A percentile compares a stretch with the other conserved stretches of the same genome.
phyloP scores from a whole-genome alignment of 116 monocot species.

The Zostera marina region DNA sequence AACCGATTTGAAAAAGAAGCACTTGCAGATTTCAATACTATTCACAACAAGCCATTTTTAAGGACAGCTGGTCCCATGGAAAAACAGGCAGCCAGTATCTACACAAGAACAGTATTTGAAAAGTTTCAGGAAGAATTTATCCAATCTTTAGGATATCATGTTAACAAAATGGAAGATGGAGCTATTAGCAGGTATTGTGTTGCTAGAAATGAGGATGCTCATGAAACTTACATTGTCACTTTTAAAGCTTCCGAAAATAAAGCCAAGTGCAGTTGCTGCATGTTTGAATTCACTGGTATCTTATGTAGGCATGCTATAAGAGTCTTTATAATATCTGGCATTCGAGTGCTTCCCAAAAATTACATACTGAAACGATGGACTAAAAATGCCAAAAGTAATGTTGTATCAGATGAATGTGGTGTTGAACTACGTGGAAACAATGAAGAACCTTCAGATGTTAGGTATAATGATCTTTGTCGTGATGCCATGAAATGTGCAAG shows the following conservation, averaged over 20 bases:
- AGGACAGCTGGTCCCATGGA: constrained; percentile 56
- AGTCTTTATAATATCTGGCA: constrained; percentile 45
- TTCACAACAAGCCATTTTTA: constrained; percentile 43
- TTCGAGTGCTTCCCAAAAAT: constrained; percentile 52
- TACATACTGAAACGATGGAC: constrained; percentile 90
- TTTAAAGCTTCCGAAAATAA: constrained; percentile 35
- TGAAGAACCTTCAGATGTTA: constrained; percentile 12
- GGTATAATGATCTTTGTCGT: constrained; percentile 64
- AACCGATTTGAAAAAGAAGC: constrained; percentile 45
- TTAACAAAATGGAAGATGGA: constrained; percentile 56
- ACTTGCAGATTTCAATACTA: constrained; percentile 44
- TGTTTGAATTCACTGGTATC: constrained; percentile 73
- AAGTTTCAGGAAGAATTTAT: constrained; percentile 74
- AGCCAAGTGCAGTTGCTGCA: constrained; percentile 62
- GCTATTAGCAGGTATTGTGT: constrained; percentile 36
- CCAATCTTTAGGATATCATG: constrained; percentile 54
- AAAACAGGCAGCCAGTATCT: constrained; percentile 62
- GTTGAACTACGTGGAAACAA: constrained; percentile 8
- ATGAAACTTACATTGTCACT: constrained; percentile 26
- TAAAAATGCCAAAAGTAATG: constrained; percentile 54
- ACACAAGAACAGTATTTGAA: constrained; percentile 69
- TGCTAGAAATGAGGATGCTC: constrained; percentile 32
- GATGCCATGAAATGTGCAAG: constrained; percentile 62
- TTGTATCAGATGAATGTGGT: constrained; percentile 41
- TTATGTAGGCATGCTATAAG: constrained; percentile 72